Base-by-base conservation (phyloP, 2,329 filamentous ascomycete species). In the Malbranchea cinnamomea region DNA sequence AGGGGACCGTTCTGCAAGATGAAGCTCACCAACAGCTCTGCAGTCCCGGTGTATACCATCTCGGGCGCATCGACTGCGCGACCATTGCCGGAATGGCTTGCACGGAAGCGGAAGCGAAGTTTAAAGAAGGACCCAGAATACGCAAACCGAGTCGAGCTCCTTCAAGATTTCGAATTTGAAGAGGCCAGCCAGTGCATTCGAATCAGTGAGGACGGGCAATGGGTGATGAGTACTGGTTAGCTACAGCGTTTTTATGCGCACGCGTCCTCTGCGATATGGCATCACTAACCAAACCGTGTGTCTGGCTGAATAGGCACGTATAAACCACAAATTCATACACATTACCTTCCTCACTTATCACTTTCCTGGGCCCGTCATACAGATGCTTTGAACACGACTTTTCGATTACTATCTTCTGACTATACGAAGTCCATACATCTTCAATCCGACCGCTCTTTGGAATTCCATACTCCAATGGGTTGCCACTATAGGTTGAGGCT, bases 91-190 rank as follows among this genome's bases (percentile, higher is more conserved):
- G 89, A 98, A 59, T 98, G 89, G 85, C 78, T 98, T 37, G 79
- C 84, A 19, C 71, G 83, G 41, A 78, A 83, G 45, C 68, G 87
- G 51, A 95, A 94, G 65, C 71, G 80, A 52, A 91, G 81, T 49
- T 62, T 94, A 43, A 95, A 95, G 57, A 75, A 87, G 42, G 87
- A 95, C 50, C 67, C 79, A 36, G 87, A 94, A 50, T 95, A 87
- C 57, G 78, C 85, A 39, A 93, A 84, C 53, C 78, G 89, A 41
- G 77, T 98, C 44, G 89, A 98, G 56, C 66, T 98, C 34, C 68
- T 98, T 21, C 89, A 98, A 48, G 89, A 98, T 50, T 98, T 98
- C 54, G 85, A 91, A 49, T 95, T 98, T 47, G 85, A 94, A 47
- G 85, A 93, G 57, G 87, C 91, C 23, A 93, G 84, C 50, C 73